Conservation (phyloP, 768 basidiomycete genomes). For the Mycena epipterygia region DNA sequence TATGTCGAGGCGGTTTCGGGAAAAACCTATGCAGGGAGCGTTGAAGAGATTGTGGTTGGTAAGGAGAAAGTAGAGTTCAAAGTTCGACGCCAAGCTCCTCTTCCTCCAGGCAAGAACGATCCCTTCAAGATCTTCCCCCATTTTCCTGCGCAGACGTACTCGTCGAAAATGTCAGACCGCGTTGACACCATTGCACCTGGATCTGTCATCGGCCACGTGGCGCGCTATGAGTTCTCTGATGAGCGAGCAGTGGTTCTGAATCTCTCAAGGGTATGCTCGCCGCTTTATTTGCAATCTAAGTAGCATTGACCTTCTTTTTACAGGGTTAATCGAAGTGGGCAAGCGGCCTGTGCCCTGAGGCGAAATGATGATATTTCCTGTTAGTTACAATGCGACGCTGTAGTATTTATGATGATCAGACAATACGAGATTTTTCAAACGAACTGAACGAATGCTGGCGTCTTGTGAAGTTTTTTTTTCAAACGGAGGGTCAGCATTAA, state of each 20-base stretch:
- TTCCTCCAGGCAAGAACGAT: slow-evolving; percentile 16
- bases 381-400: background rate
- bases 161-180: background rate
- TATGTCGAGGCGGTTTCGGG: background rate
- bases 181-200: slow-evolving; percentile 4
- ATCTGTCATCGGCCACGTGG: slow-evolving; percentile 10
- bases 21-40: slow-evolving; percentile 7
- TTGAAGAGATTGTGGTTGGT: slow-evolving; percentile 5
- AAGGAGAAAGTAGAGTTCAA: background rate
- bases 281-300: slow-evolving; percentile 34
- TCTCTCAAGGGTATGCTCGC: slow-evolving; percentile 25
- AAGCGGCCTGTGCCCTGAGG: background rate
- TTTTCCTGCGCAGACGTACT: slow-evolving; percentile 18
- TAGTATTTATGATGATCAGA: background rate
- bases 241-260: slow-evolving; percentile 6
- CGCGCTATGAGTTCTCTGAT: slow-evolving; percentile 14
- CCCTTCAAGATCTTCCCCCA: slow-evolving; percentile 23
- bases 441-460: too few relatives aligned
- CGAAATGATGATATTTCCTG: background rate
- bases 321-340: background rate
- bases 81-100: slow-evolving; percentile 18
- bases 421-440: background rate
- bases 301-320: background rate
- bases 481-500: too few relatives aligned
- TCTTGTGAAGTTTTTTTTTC: too few relatives aligned